Evolutionary conservation across 257 asterid species (phyloP), one percentile per base, ranked within the genome.

Genomic region (Petunia secreta): DNA sequence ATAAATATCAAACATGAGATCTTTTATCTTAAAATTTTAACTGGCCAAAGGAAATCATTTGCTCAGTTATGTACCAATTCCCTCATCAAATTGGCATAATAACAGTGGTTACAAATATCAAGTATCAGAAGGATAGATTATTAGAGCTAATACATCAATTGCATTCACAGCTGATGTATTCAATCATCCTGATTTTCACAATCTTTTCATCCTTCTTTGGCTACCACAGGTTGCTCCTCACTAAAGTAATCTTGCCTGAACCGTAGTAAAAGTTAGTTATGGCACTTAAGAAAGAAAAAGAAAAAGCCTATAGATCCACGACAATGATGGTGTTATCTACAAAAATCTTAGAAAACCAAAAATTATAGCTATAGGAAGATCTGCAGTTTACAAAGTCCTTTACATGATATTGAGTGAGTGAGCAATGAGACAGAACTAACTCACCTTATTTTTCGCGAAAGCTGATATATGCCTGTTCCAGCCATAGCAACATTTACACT

Each of bases 401-500:
- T 34, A 48, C 25, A 36, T 34, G 59, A 73, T 34, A n/a, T 67
- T 15, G 53, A 40, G 4, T 5, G 34, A 46, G 36, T 67, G 64
- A 59, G 64, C 15, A 67, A 40, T 37, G 41, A 37, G 11, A 60
- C 5, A 52, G 80, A 6, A 46, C 13, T 57, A 43, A 87, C 90
- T 83, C 57, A 91, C 98, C 86, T 79, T 13, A 94, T 92, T 80
- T 94, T 94, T 48, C 97, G 89, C 39, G 91, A 75, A 50, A 94
- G 94, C 82, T 94, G 98, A 83, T 94, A 94, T 75, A 94, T 80
- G 81, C 97, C 98, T 1, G 98, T 94, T 39, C 92, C 91, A 11
- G 97, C 98, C 97, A 94, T 94, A 63, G 93, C 98, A 71, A 92
- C 83, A 86, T 91, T 94, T 46, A 92, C 98, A 62, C 97, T 92